Percentiles rank a stretch among this genome's conserved stretches.
Evolutionary conservation across 1,284 basidiomycete species (phyloP).

Genomic region (Takashimella tepidaria): DNA sequence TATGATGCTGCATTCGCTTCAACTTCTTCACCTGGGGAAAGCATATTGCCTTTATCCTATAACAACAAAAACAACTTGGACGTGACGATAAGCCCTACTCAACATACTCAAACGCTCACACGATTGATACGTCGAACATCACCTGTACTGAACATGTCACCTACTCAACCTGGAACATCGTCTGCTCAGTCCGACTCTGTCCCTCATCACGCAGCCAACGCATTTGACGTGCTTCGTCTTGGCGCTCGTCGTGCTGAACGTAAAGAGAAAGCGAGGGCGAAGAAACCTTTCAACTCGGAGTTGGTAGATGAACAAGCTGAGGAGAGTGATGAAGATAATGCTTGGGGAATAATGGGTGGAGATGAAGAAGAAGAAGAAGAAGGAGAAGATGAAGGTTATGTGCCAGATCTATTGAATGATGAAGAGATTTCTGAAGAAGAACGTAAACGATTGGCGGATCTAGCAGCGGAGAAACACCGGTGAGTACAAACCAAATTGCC

Average conservation of each 20-base stretch:
- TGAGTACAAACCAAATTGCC: constrained; percentile 10
- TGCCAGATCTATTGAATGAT: constrained; percentile 39
- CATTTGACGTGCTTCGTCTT: constrained; percentile 6
- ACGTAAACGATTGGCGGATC: constrained; percentile 19
- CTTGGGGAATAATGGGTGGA: constrained; percentile 24
- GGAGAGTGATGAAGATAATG: constrained; percentile 50
- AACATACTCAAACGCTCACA: constrained; percentile 9
- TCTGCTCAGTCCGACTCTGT: no score
- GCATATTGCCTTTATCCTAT: neutral
- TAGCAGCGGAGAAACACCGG: constrained; percentile 33
- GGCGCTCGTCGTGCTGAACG: neutral
- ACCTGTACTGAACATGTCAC: neutral
- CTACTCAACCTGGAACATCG: neutral
- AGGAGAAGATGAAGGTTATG: constrained; percentile 26
- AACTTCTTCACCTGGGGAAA: constrained; percentile 1
- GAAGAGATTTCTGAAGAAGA: constrained; percentile 26
- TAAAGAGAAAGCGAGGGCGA: neutral
- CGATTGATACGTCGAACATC: constrained; percentile 21
- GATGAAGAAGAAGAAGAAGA: constrained; percentile 32
- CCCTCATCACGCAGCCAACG: neutral
- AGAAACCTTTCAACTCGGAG: constrained; percentile 1
- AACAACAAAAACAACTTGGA: no score
- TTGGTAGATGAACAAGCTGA: constrained; percentile 41
- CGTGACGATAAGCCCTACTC: constrained; percentile 11
- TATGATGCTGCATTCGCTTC: neutral